A percentile compares a stretch with the other conserved stretches of the same genome.
phyloP scores from a whole-genome alignment of 495 filamentous ascomycete genomes.

The Glonium stellatum region DNA sequence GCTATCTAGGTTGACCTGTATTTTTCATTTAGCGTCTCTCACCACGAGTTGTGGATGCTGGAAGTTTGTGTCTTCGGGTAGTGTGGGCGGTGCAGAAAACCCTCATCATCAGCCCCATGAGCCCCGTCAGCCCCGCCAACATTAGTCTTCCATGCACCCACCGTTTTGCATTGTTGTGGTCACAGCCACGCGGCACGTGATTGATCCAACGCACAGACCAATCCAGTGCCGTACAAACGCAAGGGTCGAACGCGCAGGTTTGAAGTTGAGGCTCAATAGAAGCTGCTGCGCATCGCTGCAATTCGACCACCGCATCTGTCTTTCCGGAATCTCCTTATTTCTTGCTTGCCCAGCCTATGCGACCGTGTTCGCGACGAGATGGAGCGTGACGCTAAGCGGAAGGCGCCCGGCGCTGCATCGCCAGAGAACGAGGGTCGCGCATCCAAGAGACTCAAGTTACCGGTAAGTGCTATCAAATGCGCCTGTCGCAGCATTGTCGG shows the following conservation, averaged over 20 bases:
- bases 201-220: neutral
- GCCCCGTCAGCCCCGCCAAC: too few relatives aligned
- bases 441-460: constrained; percentile 37
- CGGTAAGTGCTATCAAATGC: constrained; percentile 33
- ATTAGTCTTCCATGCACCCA: neutral
- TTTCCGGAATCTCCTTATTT: neutral
- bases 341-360: constrained; percentile 6
- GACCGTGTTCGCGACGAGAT: constrained; percentile 19
- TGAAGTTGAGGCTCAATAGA: constrained; percentile 1
- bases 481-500: constrained; percentile 7
- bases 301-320: neutral
- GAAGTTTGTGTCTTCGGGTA: too few relatives aligned
- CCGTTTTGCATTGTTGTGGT: neutral
- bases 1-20: neutral
- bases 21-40: neutral
- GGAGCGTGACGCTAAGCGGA: constrained; percentile 49
- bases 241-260: neutral
- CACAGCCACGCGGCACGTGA: neutral
- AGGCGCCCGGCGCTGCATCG: constrained; percentile 42
- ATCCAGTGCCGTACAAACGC: neutral
- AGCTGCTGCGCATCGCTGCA: constrained; percentile 5
- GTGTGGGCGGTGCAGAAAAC: too few relatives aligned
- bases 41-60: neutral
- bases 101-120: too few relatives aligned
- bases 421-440: constrained; percentile 38